Base-by-base conservation (phyloP, 2,329 filamentous ascomycete genomes). In the Endocalyx cinctus region DNA sequence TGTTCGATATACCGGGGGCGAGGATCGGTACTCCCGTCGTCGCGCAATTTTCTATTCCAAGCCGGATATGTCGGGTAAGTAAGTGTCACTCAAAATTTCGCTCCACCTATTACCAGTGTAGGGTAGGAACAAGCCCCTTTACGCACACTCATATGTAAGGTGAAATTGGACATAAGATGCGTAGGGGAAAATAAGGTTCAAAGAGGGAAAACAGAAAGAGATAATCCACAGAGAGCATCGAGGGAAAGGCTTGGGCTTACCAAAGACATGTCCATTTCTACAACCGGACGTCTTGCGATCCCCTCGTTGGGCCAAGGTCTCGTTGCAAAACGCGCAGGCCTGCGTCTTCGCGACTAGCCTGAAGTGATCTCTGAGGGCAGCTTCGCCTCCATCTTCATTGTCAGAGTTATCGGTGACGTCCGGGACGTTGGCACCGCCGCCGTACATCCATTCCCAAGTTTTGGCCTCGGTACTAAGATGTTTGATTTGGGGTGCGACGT, bases 381-480 rank as follows among this genome's bases (percentile, higher is more conserved):
- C 8, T n/a, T n/a, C 20, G 20, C 20, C 41, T 3, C 6, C 34
- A 11, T 35, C 32, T 16, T 36, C 29, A 14, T 43, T 20, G 31
- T 41, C 26, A 28, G 33, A 13, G 8, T 31, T 27, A 7, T 26
- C 25, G 8, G 33, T 28, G 10, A 27, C 18, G 4, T 67, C 70
- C 0, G 64, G 58, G 3, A 75, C 66, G 2, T 63, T 58, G 0
- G 62, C 57, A 0, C 69, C 70, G n/a, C 58, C 57, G 13, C 71
- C 73, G 45, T 79, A 78, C 67, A 78, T 73, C 65, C 70, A 75
- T 40, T 77, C 69, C 66, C 74, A 78, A 27, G 72, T 59, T 23
- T 59, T 57, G 0, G 66, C 74, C 50, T 79, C 75, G 2, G 73
- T 74, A n/a, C 70, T 71, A 14, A 72, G 52, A 3, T 42, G 47